Evolutionary conservation across 768 basidiomycete species (phyloP).

Genomic region (Rhodocollybia butyracea): DNA sequence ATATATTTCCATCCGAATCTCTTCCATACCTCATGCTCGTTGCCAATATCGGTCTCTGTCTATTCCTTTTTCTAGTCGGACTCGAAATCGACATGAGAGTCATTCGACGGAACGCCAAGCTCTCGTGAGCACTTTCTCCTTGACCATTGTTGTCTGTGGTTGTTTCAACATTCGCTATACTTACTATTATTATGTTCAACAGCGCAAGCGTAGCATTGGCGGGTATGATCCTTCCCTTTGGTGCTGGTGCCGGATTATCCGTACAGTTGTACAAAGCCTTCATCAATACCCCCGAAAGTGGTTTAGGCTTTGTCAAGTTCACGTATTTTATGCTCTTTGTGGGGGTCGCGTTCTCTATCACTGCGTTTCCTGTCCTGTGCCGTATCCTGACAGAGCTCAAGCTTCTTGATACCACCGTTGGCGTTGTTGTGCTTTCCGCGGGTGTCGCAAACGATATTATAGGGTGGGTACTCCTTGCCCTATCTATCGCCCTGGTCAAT

Average conservation of each 20-base stretch:
- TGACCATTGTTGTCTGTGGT: too few species aligned
- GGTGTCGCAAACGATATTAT: slow-evolving; percentile 89
- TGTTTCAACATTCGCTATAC: too few species aligned
- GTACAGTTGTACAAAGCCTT: slow-evolving; percentile 73
- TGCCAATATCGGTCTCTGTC: slow-evolving; percentile 84
- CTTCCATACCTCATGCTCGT: slow-evolving; percentile 78
- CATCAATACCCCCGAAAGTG: slow-evolving; percentile 37
- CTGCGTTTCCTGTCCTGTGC: slow-evolving; percentile 83
- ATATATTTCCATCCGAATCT: slow-evolving; percentile 76
- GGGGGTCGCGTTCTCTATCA: slow-evolving; percentile 88
- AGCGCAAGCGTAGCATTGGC: slow-evolving; percentile 67
- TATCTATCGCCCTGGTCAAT: slow-evolving; percentile 91
- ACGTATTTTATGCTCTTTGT: slow-evolving; percentile 94
- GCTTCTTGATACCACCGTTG: slow-evolving; percentile 87
- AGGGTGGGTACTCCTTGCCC: slow-evolving; percentile 85
- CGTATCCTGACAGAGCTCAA: slow-evolving; percentile 89
- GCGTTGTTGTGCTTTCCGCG: slow-evolving; percentile 88
- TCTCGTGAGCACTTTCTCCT: too few species aligned
- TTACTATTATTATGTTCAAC: too few species aligned
- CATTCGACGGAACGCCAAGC: slow-evolving; percentile 72
- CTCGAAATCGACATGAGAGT: slow-evolving; percentile 83
- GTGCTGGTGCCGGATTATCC: slow-evolving; percentile 66
- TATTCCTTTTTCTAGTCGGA: slow-evolving; percentile 92
- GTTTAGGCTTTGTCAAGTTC: slow-evolving; percentile 48
- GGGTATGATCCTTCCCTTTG: slow-evolving; percentile 88